Evolutionary conservation across 805 yeast species (phyloP).

Genomic region (Isabelozyma gotoi): DNA sequence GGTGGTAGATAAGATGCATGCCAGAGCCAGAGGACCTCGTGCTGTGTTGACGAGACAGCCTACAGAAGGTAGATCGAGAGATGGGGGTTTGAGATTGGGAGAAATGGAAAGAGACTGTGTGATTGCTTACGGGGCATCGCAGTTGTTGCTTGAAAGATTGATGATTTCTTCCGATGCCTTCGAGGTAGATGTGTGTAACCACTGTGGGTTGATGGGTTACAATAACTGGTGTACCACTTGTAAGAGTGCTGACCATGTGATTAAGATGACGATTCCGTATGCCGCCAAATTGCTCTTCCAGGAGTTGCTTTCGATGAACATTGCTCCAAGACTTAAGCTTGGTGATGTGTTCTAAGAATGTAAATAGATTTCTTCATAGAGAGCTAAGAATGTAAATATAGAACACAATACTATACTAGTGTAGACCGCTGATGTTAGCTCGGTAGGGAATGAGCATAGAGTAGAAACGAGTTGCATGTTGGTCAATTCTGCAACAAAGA

Average conservation of each 20-base stretch:
- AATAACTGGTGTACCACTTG: slow-evolving; percentile 98
- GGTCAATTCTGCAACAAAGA: too few species aligned
- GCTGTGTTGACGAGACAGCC: slow-evolving; percentile 98
- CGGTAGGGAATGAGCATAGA: too few species aligned
- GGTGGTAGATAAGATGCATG: slow-evolving; percentile 99
- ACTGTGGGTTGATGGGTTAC: slow-evolving; percentile 96
- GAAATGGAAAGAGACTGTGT: slow-evolving; percentile 99
- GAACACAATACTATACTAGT: too few species aligned
- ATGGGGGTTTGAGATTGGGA: slow-evolving; percentile 97
- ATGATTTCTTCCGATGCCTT: slow-evolving; percentile 98
- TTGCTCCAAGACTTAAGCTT: slow-evolving; percentile 90
- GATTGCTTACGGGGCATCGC: slow-evolving; percentile 98
- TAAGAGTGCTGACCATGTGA: slow-evolving; percentile 79
- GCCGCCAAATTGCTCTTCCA: slow-evolving; percentile 98
- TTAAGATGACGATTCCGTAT: slow-evolving; percentile 95
- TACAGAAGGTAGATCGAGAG: slow-evolving; percentile 97
- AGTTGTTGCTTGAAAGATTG: slow-evolving; percentile 84
- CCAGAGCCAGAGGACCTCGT: slow-evolving; percentile 98
- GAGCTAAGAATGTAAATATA: too few species aligned
- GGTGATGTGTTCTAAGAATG: slow-evolving; percentile 83
- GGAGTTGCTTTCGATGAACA: slow-evolving; percentile 96
- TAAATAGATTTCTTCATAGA: too few species aligned
- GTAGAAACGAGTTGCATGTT: too few species aligned
- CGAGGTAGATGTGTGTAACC: slow-evolving; percentile 91
- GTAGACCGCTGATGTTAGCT: too few species aligned